These are phyloP conservation scores for Penicillium sp. DNA, from an alignment of 2,329 filamentous ascomycete species.

Conservation along the genomic window DNA sequence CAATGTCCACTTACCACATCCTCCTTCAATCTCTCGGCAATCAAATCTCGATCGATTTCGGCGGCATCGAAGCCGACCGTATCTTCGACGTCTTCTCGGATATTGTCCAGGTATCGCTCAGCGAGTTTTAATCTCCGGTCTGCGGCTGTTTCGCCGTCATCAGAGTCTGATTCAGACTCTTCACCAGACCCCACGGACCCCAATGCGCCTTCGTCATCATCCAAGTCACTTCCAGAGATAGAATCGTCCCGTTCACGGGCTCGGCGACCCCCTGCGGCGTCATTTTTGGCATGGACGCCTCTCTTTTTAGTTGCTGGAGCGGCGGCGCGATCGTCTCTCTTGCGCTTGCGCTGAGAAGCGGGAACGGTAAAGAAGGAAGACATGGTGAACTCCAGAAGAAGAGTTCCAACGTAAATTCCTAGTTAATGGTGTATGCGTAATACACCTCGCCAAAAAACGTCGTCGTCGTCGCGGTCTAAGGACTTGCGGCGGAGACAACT, in stretches of 20 bases:
- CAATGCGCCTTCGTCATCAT: conserved; percentile 64
- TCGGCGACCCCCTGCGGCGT: conserved; percentile 50
- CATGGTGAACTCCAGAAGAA: conserved; percentile 58
- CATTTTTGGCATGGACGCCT: conserved; percentile 46
- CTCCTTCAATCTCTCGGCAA: conserved; percentile 87
- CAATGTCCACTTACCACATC: conserved; percentile 67
- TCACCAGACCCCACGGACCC: conserved; percentile 56
- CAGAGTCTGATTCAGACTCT: conserved; percentile 70
- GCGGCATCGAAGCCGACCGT: conserved; percentile 90
- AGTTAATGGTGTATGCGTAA: conserved; percentile 15
- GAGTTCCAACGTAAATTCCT: conserved; percentile 9
- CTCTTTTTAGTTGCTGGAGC: conserved; percentile 54
- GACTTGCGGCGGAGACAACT: conserved; percentile 35
- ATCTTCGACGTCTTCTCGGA: conserved; percentile 76
- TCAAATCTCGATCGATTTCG: conserved; percentile 89
- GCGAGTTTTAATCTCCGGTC: conserved; percentile 86
- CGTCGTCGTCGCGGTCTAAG: conserved; percentile 18
- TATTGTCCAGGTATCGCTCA: conserved; percentile 90
- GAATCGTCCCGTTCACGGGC: conserved; percentile 70
- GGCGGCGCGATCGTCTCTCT: conserved; percentile 63
- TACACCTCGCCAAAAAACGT: conserved; percentile 10
- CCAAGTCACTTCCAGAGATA: conserved; percentile 84
- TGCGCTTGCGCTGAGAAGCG: conserved; percentile 87
- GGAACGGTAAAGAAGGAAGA: conserved; percentile 96
- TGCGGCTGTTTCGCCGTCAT: conserved; percentile 81